Base-by-base conservation (phyloP, 371 early-diverging fungal species). In the Nematocida ironsii region DNA sequence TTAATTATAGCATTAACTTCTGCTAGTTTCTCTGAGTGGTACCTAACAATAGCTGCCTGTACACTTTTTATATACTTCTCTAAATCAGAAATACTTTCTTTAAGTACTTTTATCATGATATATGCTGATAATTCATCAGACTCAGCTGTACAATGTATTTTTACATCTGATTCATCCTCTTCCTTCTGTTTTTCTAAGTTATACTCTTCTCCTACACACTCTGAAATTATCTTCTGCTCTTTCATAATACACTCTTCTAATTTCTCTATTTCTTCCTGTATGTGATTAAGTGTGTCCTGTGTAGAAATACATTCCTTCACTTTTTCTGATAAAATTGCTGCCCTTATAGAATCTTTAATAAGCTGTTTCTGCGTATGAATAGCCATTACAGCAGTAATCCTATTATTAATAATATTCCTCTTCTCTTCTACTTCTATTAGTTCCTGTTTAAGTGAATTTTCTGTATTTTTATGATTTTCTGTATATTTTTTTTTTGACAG, bases 1-100 rank as follows among this genome's bases (percentile, higher is more conserved):
- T 91, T 91, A 73, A 99, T 95, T 48, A 92, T 91, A 84, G 91
- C 91, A 88, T 99, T 99, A 82, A 99, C 90, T 85, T 97, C 96
- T 62, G 92, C 91, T 93, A 99, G 97, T 84, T 97, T 97, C 52
- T 90, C 82, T 5, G 92, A 89, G 84, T 99, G 98, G 86, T 91
- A 97, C 60, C 91, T 90, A 90, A 95, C 91, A 72, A 99, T 95
- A 1, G 95, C 94, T 20, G 91, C 92, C 45, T 72, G 62, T n/a
- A 72, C 42, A 3, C 44, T 39, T 84, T 89, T 85, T 86, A 90
- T 73, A 45, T 60, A 67, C 89, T 86, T 87, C 70, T 96, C 94
- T 4, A 98, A 85, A 0, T 92, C 93, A 83, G 90, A 91, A 18
- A 90, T 86, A 78, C 93, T 94, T 62, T 90, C 91, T 57, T 94